phyloP scores from a whole-genome alignment of 306 rosid species.

The Cicer pinnatifidum region DNA sequence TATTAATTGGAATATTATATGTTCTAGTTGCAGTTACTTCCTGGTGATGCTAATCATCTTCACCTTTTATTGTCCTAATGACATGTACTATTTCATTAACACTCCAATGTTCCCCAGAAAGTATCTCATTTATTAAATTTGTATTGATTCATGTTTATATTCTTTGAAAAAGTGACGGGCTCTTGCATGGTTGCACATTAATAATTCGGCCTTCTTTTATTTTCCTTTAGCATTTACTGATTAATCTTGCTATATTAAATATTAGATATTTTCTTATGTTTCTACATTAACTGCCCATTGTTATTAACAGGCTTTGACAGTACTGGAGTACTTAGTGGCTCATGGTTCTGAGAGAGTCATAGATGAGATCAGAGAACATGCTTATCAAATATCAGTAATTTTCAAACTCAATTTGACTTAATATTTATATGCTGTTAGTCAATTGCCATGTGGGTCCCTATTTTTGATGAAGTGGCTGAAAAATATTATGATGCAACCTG shows the following conservation, averaged over 20 bases:
- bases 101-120: slow-evolving; percentile 3
- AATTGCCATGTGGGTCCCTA: slow-evolving; percentile 8
- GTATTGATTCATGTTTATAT: not conserved
- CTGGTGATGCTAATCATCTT: slow-evolving; percentile 26
- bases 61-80: slow-evolving; percentile 5
- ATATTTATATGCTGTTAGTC: slow-evolving; percentile 34
- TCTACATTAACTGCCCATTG: slow-evolving; percentile 37
- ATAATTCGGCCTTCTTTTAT: not conserved
- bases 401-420: slow-evolving; percentile 28
- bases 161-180: slow-evolving; percentile 24
- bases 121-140: slow-evolving; percentile 16
- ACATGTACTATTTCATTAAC: slow-evolving; percentile 20
- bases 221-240: slow-evolving; percentile 22
- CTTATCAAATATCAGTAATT: slow-evolving; percentile 94
- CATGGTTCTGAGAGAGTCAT: slow-evolving; percentile 94
- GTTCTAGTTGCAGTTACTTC: slow-evolving; percentile 35
- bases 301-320: slow-evolving; percentile 77
- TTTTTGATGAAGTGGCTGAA: slow-evolving; percentile 25
- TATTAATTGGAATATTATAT: slow-evolving; percentile 39
- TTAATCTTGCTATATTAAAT: slow-evolving; percentile 11
- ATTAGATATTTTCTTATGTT: slow-evolving; percentile 22
- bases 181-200: slow-evolving; percentile 15
- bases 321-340: slow-evolving; percentile 92
- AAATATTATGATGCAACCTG: slow-evolving; percentile 35
- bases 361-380: slow-evolving; percentile 94